A percentile compares a stretch with the other conserved stretches of the same genome.
These are phyloP conservation scores for Talaromyces liani DNA, from an alignment of 495 filamentous ascomycete genomes.

Conservation along the genomic window DNA sequence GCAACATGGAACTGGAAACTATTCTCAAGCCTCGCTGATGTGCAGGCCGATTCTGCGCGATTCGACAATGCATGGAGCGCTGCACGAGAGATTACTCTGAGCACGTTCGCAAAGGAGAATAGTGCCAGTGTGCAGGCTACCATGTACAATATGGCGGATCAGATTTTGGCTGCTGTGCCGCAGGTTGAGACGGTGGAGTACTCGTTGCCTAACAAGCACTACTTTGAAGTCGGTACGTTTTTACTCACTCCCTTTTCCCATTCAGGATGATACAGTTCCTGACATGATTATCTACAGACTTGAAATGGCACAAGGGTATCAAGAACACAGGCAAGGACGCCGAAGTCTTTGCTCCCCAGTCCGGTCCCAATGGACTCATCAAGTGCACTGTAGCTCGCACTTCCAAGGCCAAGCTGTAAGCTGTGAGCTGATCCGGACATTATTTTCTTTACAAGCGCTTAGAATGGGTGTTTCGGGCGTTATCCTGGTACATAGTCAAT, in stretches of 20 bases:
- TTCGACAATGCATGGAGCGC: slow-evolving; percentile 75
- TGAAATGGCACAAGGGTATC: slow-evolving; percentile 94
- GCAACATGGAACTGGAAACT: slow-evolving; percentile 76
- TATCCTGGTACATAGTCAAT: not conserved
- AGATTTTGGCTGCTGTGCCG: slow-evolving; percentile 71
- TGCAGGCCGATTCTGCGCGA: slow-evolving; percentile 50
- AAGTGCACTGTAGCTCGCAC: slow-evolving; percentile 80
- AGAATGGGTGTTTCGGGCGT: slow-evolving; percentile 5
- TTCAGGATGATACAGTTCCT: not conserved
- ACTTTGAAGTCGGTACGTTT: slow-evolving; percentile 88
- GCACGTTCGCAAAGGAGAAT: slow-evolving; percentile 85
- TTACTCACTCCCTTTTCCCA: not conserved
- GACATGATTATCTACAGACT: slow-evolving; percentile 43
- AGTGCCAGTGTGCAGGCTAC: slow-evolving; percentile 92
- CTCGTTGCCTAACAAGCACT: slow-evolving; percentile 93
- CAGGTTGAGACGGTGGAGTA: slow-evolving; percentile 70
- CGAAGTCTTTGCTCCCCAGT: slow-evolving; percentile 91
- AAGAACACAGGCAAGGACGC: slow-evolving; percentile 97
- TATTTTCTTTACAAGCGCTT: slow-evolving; percentile 10
- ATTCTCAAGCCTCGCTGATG: slow-evolving; percentile 59
- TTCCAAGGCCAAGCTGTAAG: slow-evolving; percentile 30
- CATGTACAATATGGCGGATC: slow-evolving; percentile 96
- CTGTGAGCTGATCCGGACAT: not conserved
- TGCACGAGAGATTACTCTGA: slow-evolving; percentile 75
- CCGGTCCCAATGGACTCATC: slow-evolving; percentile 89